Evolutionary conservation across 192 early-diverging fungal genomes (phyloP).

Genomic region (Entomortierella parvispora): DNA sequence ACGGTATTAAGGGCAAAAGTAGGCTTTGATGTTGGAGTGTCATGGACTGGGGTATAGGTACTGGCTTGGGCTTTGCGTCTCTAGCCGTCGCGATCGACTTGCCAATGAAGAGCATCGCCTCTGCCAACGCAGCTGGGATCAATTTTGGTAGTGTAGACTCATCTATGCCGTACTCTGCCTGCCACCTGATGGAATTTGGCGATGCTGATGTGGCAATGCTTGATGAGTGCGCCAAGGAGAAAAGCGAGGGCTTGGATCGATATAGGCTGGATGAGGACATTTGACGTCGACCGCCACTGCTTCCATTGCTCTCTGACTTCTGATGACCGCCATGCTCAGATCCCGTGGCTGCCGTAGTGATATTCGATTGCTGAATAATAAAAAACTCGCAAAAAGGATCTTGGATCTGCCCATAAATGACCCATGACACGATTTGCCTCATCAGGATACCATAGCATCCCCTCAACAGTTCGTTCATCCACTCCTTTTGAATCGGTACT

Average conservation of each 20-base stretch:
- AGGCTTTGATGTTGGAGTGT: constrained; percentile 27
- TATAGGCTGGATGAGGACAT: background rate
- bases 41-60: constrained; percentile 29
- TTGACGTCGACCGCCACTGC: background rate
- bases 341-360: background rate
- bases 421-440: constrained; percentile 70
- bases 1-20: constrained; percentile 12
- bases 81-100: constrained; percentile 68
- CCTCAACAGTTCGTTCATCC: constrained; percentile 58
- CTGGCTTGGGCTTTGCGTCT: constrained; percentile 49
- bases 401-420: constrained; percentile 70
- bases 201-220: constrained; percentile 9
- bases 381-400: constrained; percentile 78
- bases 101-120: constrained; percentile 76
- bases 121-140: constrained; percentile 60
- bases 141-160: constrained; percentile 58
- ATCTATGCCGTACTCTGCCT: constrained; percentile 60
- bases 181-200: constrained; percentile 49
- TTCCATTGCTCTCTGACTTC: background rate
- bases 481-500: constrained; percentile 57
- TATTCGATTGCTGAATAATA: constrained; percentile 36
- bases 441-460: constrained; percentile 63
- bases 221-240: too few species aligned
- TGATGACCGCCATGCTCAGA: background rate
- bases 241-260: background rate